Conservation (phyloP, 108 stramenopile species). For the Skeletonema grethae region DNA sequence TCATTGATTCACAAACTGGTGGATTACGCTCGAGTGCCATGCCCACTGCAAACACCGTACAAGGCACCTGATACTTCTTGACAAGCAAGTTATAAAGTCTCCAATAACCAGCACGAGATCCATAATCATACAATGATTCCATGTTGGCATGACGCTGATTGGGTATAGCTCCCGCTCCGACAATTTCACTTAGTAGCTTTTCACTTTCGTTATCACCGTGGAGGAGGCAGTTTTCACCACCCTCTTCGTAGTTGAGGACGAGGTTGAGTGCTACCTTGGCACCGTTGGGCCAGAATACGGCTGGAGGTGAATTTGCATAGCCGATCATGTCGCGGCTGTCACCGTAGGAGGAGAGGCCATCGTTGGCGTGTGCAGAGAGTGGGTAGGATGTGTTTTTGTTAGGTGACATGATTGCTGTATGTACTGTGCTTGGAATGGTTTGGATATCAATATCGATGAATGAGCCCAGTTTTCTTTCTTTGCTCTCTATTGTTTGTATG, state of each 20-base stretch:
- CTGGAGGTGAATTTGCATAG: slow-evolving; percentile 73
- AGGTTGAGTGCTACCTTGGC: slow-evolving; percentile 91
- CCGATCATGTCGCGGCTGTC: slow-evolving; percentile 76
- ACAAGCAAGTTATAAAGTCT: slow-evolving; percentile 85
- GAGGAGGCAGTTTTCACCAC: slow-evolving; percentile 85
- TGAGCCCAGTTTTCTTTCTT: too few species aligned
- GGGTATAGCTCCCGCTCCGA: slow-evolving; percentile 30
- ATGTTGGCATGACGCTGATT: slow-evolving; percentile 77
- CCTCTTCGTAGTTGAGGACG: slow-evolving; percentile 97
- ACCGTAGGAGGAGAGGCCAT: slow-evolving; percentile 69
- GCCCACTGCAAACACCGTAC: slow-evolving; percentile 94
- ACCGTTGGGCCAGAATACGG: slow-evolving; percentile 73
- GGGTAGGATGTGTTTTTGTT: slow-evolving; percentile 11
- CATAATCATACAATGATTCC: slow-evolving; percentile 95
- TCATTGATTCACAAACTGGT: slow-evolving; percentile 75
- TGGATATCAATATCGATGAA: too few species aligned
- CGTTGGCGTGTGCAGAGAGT: slow-evolving; percentile 61
- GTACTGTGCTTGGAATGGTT: too few species aligned
- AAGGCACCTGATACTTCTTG: slow-evolving; percentile 63
- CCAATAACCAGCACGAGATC: slow-evolving; percentile 93
- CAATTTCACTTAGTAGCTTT: slow-evolving; percentile 88
- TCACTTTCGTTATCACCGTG: slow-evolving; percentile 81
- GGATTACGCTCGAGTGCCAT: slow-evolving; percentile 93
- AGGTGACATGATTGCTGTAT: not conserved
- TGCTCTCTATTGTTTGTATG: too few species aligned